Conservation (phyloP, 2,329 filamentous ascomycete species). For the Teratosphaeria pseudoeucalypti region DNA sequence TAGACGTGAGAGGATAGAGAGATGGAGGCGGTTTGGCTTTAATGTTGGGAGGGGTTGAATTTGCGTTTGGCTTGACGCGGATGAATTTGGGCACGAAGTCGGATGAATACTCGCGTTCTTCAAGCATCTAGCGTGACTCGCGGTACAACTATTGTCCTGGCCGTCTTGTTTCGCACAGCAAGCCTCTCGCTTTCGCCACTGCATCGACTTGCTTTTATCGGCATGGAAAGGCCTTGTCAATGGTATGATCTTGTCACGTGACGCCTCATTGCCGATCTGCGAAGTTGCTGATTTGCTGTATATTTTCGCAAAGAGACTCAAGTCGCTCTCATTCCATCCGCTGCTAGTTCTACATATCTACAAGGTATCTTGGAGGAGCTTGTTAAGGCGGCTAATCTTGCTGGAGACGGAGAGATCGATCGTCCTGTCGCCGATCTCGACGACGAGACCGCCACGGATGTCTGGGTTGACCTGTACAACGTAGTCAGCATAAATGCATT, state of each 20-base stretch:
- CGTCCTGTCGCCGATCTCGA: slow-evolving; percentile 95
- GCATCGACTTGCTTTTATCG: background rate
- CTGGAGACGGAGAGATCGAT: slow-evolving; percentile 93
- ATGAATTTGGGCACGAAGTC: slow-evolving; percentile 28
- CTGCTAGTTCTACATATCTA: slow-evolving; percentile 48
- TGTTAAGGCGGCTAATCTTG: slow-evolving; percentile 98
- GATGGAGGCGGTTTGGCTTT: slow-evolving; percentile 43
- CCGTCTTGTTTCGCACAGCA: background rate
- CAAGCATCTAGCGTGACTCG: background rate
- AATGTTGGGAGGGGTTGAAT: slow-evolving; percentile 37
- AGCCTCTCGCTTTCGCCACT: background rate
- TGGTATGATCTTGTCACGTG: background rate
- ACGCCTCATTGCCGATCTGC: background rate
- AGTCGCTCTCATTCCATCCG: background rate
- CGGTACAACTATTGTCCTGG: background rate
- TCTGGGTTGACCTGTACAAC: slow-evolving; percentile 71
- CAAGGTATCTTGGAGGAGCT: slow-evolving; percentile 91
- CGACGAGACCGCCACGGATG: slow-evolving; percentile 83
- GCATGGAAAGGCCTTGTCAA: background rate
- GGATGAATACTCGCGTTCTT: slow-evolving; percentile 4
- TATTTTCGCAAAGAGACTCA: background rate
- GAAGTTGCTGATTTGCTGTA: background rate
- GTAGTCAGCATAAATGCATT: slow-evolving; percentile 2
- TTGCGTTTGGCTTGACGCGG: slow-evolving; percentile 44
- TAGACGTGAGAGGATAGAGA: slow-evolving; percentile 48